Conservation (phyloP, 306 rosid species). For the Trichosanthes truncata region DNA sequence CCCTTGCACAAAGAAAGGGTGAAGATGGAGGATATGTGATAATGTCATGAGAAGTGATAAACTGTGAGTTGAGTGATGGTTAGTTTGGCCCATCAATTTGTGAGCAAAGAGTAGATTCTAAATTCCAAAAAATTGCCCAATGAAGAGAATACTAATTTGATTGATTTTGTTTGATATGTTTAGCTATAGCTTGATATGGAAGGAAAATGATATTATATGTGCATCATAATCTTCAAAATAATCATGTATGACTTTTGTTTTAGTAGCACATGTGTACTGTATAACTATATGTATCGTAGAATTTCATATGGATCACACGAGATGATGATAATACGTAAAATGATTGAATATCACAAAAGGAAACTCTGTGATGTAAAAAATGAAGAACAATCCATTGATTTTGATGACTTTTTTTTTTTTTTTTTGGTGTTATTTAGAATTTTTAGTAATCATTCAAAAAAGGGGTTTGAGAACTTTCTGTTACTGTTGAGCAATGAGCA, state of each 20-base stretch:
- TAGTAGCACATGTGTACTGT: neutral
- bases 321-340: constrained; percentile 1
- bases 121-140: neutral
- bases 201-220: neutral
- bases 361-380: neutral
- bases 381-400: neutral
- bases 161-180: neutral
- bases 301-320: neutral
- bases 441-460: neutral
- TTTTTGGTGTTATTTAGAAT: neutral
- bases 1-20: neutral
- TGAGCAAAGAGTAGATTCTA: neutral
- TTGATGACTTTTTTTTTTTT: neutral
- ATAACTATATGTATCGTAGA: neutral
- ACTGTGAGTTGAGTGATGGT: neutral
- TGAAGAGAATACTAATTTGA: neutral
- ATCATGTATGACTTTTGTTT: neutral
- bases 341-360: neutral
- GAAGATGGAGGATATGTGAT: neutral
- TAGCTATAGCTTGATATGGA: neutral
- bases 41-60: neutral
- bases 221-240: neutral
- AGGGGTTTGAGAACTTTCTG: constrained; percentile 3
- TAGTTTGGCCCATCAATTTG: neutral
- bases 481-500: neutral